Base-by-base conservation (phyloP, 805 yeast genomes). In the Ogataea parapolymorpha region DNA sequence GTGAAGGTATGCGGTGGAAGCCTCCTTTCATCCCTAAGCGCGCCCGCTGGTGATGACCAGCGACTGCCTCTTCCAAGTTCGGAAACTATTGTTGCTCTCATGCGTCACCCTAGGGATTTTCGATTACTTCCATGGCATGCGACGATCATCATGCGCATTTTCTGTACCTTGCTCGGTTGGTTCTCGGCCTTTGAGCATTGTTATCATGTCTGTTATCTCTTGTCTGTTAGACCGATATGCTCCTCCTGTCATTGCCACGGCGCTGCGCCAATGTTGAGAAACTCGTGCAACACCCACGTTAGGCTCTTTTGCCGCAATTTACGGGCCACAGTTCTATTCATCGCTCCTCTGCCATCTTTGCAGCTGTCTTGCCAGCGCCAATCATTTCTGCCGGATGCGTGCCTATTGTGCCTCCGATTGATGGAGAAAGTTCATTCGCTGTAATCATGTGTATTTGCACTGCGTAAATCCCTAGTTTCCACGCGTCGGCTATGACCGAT, bases 71-170 rank as follows among this genome's bases (percentile, higher is more conserved):
- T 12, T 12, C 24, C 33, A 7, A 5, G 8, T 31, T 8, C 25
- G 33, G 24, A 31, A 12, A 8, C 33, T 12, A 18, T 20, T 12
- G 33, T 17, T 16, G 26, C 33, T 8, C 23, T 3, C 20, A 26
- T 36, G 39, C 39, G 22, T 13, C n/a, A 29, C 16, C n/a, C 18
- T 16, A 12, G n/a, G 22, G 24, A 22, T 22, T 32, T 32, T 22
- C 27, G 10, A 10, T 22, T 26, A 26, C 37, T 39, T 39, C 42
- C 23, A 32, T 24, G 33, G 42, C 42, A 39, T 39, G 37, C 37
- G 37, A 9, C 29, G 27, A 15, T 36, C 24, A 33, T 11, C 23
- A 10, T 24, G 15, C 36, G 22, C 27, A 32, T 13, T 14, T 23
- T 14, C 18, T 31, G 25, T 12, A 6, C 33, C 7, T 18, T 6